phyloP scores from a whole-genome alignment of 768 basidiomycete species.

The Nevesoporus exiguus region DNA sequence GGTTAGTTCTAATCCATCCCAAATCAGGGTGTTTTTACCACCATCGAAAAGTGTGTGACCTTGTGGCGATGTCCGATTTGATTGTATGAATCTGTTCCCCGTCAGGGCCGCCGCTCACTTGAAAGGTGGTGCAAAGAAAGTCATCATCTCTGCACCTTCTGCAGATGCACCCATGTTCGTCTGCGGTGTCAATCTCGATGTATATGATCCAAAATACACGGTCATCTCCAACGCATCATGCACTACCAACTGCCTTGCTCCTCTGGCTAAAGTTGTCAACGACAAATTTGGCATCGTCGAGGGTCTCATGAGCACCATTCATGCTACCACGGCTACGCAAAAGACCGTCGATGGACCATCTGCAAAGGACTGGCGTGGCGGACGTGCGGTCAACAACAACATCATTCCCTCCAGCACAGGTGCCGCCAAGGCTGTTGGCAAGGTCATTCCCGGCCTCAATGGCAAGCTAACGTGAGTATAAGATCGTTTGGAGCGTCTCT shows the following conservation, averaged over 20 bases:
- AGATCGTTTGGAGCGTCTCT: not conserved
- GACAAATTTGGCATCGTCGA: constrained; percentile 97
- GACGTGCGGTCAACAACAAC: constrained; percentile 94
- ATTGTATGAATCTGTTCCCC: constrained; percentile 5
- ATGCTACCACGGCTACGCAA: constrained; percentile 94
- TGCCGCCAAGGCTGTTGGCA: constrained; percentile 98
- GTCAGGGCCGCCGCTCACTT: constrained; percentile 85
- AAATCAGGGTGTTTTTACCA: constrained; percentile 91
- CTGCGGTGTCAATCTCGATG: constrained; percentile 91
- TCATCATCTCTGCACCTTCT: constrained; percentile 99
- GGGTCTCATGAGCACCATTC: constrained; percentile 98
- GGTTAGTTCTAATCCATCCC: constrained; percentile 3
- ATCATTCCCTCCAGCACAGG: constrained; percentile 99
- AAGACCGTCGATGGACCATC: constrained; percentile 95
- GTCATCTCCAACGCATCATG: constrained; percentile 99
- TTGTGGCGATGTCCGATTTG: not conserved
- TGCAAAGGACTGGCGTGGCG: constrained; percentile 95
- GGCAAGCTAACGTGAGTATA: constrained; percentile 91
- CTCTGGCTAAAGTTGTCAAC: constrained; percentile 95
- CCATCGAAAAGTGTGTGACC: constrained; percentile 70
- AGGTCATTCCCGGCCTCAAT: constrained; percentile 94
- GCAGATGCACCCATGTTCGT: constrained; percentile 95
- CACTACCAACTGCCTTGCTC: constrained; percentile 99
- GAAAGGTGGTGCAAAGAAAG: constrained; percentile 99
- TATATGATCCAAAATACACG: constrained; percentile 83